A percentile compares a stretch with the other conserved stretches of the same genome.
Conservation (phyloP, 495 filamentous ascomycete genomes). For the Penicilliopsis zonata region DNA sequence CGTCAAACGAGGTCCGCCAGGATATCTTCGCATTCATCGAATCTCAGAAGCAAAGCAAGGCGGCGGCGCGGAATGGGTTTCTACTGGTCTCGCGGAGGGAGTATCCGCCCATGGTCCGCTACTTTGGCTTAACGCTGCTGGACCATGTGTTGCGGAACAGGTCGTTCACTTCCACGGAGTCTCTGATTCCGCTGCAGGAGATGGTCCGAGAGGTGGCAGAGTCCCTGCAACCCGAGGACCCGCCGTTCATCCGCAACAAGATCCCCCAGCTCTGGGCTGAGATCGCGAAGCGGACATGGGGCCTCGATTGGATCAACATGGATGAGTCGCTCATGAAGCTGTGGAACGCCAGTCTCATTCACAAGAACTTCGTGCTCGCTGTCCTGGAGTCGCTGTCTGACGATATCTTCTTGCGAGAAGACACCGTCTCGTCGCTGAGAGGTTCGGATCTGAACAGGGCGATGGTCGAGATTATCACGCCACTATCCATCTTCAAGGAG, state of each 20-base stretch:
- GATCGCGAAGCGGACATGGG: conserved; percentile 88
- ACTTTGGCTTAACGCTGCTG: conserved; percentile 84
- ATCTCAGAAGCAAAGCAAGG: conserved; percentile 58
- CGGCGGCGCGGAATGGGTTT: conserved; percentile 79
- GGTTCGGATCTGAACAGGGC: conserved; percentile 75
- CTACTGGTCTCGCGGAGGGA: conserved; percentile 59
- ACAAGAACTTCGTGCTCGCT: conserved; percentile 69
- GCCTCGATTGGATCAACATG: conserved; percentile 85
- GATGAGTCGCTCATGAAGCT: conserved; percentile 68
- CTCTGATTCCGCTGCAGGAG: conserved; percentile 49
- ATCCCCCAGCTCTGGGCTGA: conserved; percentile 94
- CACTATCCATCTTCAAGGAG: conserved; percentile 59
- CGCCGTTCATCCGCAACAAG: conserved; percentile 80
- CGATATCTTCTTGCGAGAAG: conserved; percentile 85
- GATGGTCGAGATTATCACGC: conserved; percentile 86
- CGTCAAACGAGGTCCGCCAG: conserved; percentile 71
- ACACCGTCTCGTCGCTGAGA: conserved; percentile 69
- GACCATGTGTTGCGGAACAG: conserved; percentile 78
- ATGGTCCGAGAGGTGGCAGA: conserved; percentile 75
- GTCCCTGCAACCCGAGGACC: conserved; percentile 58
- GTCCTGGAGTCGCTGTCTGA: conserved; percentile 91
- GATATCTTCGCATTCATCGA: conserved; percentile 78
- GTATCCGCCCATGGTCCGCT: conserved; percentile 70
- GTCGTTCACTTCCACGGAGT: conserved; percentile 54
- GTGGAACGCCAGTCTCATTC: conserved; percentile 62